Evolutionary conservation across 1,284 basidiomycete species (phyloP).

Genomic region (Boletus calvinii): DNA sequence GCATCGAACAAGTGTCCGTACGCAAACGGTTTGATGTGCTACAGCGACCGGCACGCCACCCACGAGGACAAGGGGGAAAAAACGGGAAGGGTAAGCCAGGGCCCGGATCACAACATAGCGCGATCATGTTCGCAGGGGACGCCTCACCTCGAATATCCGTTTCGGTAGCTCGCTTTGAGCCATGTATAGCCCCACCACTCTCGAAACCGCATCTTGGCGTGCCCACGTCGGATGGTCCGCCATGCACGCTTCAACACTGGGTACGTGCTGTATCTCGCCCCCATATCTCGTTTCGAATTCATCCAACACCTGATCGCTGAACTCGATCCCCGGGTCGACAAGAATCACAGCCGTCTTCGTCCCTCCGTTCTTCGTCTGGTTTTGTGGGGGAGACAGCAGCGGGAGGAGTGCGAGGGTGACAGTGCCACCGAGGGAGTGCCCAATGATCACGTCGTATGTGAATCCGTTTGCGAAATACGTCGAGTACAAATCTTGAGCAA

Average conservation of each 20-base stretch:
- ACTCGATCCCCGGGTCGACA: conserved; percentile 18
- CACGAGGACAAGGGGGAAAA: not conserved
- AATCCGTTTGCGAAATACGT: conserved; percentile 15
- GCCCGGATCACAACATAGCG: not conserved
- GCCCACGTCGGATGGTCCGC: conserved; percentile 18
- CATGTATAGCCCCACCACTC: conserved; percentile 14
- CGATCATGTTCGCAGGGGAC: not conserved
- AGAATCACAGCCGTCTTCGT: conserved; percentile 13
- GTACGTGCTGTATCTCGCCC: conserved; percentile 4
- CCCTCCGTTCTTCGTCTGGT: not conserved
- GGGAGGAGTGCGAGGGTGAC: conserved; percentile 11
- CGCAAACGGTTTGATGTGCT: conserved; percentile 19
- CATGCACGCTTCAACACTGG: conserved; percentile 8
- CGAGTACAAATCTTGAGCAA: too few relatives aligned
- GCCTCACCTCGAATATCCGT: conserved; percentile 17
- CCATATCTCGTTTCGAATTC: not conserved
- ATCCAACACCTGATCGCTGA: conserved; percentile 6
- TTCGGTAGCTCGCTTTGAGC: conserved; percentile 8
- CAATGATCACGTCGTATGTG: conserved; percentile 25
- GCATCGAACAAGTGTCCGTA: conserved; percentile 10
- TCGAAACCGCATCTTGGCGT: conserved; percentile 15
- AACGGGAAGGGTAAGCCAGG: not conserved
- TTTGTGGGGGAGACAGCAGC: conserved; percentile 5
- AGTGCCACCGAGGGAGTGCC: conserved; percentile 22
- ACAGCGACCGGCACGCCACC: not conserved